Evolutionary conservation across 768 basidiomycete species (phyloP).

Genomic region (Pleurotus eryngii): DNA sequence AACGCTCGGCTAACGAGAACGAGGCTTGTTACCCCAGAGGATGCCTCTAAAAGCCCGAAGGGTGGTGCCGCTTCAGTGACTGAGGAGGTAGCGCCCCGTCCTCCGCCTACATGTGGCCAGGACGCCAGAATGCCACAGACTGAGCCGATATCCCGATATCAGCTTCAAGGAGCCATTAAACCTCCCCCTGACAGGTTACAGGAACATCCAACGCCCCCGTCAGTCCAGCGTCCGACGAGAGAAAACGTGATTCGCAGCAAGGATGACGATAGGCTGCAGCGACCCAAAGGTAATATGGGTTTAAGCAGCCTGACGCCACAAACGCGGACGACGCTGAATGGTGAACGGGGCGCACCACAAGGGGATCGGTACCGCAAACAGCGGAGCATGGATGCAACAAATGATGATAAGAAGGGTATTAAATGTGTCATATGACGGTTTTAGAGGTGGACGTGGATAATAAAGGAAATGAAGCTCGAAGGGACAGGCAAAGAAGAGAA

Average conservation of each 20-base stretch:
- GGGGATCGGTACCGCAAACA: not conserved
- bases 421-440: not conserved
- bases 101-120: no score
- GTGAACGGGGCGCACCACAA: not conserved
- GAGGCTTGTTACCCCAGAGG: no score
- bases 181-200: not conserved
- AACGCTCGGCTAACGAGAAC: no score
- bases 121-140: no score
- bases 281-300: not conserved
- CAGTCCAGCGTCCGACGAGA: not conserved
- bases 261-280: not conserved
- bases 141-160: not conserved
- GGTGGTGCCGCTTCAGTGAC: no score
- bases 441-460: not conserved
- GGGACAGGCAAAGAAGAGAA: not conserved
- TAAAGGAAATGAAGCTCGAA: slow-evolving; percentile 1
- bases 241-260: not conserved
- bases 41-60: no score
- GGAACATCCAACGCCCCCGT: not conserved
- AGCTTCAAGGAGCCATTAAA: not conserved
- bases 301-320: slow-evolving; percentile 2
- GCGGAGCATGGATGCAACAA: not conserved
- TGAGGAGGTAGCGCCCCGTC: no score
- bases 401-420: not conserved
- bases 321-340: not conserved